Evolutionary conservation across 805 yeast genomes (phyloP).

Genomic region (Jamesozyma jinghongensis): DNA sequence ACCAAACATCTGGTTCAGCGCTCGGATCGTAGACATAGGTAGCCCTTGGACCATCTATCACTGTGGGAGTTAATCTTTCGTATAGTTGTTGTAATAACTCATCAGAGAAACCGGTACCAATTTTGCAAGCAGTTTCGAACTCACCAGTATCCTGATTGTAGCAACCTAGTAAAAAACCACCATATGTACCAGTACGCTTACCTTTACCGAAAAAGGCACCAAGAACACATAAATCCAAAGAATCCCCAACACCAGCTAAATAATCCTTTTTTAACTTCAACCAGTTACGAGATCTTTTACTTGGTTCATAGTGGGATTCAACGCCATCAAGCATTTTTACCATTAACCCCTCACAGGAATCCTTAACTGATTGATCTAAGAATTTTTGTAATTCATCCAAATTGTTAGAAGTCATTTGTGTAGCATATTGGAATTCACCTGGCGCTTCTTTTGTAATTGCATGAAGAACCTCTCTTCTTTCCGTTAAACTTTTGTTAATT

Average conservation of each 20-base stretch:
- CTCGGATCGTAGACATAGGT: constrained; percentile 61
- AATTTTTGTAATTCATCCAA: constrained; percentile 70
- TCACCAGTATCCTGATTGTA: constrained; percentile 89
- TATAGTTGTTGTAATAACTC: constrained; percentile 59
- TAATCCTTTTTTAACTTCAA: constrained; percentile 91
- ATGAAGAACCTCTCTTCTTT: constrained; percentile 55
- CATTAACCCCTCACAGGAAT: constrained; percentile 94
- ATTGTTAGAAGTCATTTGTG: constrained; percentile 58
- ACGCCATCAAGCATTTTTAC: constrained; percentile 76
- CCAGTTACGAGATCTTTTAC: constrained; percentile 93
- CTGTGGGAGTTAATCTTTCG: constrained; percentile 57
- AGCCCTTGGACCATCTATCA: constrained; percentile 52
- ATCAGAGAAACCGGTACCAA: constrained; percentile 95
- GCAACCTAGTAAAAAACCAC: constrained; percentile 86
- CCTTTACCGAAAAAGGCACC: constrained; percentile 95
- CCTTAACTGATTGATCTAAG: constrained; percentile 80
- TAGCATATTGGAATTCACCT: constrained; percentile 80
- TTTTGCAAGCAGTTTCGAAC: constrained; percentile 90
- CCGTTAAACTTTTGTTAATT: constrained; percentile 55
- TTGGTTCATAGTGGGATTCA: constrained; percentile 85
- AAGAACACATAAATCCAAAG: constrained; percentile 82
- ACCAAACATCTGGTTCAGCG: constrained; percentile 88
- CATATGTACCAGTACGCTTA: constrained; percentile 89
- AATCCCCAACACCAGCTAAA: constrained; percentile 90
- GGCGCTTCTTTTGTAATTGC: constrained; percentile 49